These are phyloP conservation scores for Fusarium irregulare DNA, from an alignment of 2,329 filamentous ascomycete species.

Conservation along the genomic window DNA sequence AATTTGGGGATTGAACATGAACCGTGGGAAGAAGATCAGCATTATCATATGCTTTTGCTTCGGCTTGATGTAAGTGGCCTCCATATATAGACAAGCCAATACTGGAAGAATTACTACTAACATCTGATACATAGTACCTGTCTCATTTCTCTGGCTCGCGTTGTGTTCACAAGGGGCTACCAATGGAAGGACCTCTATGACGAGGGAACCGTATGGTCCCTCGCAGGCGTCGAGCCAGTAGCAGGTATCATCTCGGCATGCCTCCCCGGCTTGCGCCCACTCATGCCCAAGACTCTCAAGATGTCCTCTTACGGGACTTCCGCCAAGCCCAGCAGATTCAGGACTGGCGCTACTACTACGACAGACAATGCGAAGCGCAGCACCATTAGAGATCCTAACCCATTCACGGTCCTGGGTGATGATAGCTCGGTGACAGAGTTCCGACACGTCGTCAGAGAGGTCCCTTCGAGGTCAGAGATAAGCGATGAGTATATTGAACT, in stretches of 20 bases:
- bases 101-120: no score
- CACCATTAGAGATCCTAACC: neutral
- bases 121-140: neutral
- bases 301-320: constrained; percentile 8
- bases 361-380: constrained; percentile 6
- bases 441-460: constrained; percentile 4
- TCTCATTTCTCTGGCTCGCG: constrained; percentile 1
- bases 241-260: constrained; percentile 7
- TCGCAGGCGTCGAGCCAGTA: constrained; percentile 13
- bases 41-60: constrained; percentile 12
- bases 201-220: constrained; percentile 5
- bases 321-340: constrained; percentile 9
- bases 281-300: constrained; percentile 19
- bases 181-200: constrained; percentile 19
- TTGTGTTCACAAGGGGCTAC: neutral
- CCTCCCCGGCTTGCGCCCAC: constrained; percentile 9
- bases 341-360: neutral
- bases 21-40: constrained; percentile 9
- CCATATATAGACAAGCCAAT: no score
- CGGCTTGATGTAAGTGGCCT: constrained; percentile 1
- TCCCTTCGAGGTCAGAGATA: constrained; percentile 1
- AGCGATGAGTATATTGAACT: constrained; percentile 18
- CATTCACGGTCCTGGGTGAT: constrained; percentile 7
- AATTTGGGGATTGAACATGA: constrained; percentile 13
- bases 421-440: constrained; percentile 16